Evolutionary conservation across 2,329 filamentous ascomycete species (phyloP), one percentile per base, ranked within the genome.

Genomic region (Penicillium brevicompactum): DNA sequence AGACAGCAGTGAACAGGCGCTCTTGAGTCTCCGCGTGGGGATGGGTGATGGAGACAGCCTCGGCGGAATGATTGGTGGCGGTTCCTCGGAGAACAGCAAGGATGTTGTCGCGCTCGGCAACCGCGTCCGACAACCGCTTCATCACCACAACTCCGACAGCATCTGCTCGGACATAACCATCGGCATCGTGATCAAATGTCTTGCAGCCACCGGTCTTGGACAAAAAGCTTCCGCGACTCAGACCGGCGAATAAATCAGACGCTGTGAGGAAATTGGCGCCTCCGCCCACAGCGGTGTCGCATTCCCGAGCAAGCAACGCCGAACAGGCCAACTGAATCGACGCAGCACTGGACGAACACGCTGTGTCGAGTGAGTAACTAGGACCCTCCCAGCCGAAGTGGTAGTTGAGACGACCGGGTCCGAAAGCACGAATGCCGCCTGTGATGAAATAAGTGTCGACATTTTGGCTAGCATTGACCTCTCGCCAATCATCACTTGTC

Each of bases 211-310:
- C 78, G 8, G 60, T 66, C 9, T 59, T 57, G 22, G 70, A 67
- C 5, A 71, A 56, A 46, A 72, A 72, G 43, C 70, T 64, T 3
- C 68, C 68, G 59, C 87, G 84, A 67, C 85, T 87, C 2, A 92
- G 78, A 62, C 87, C 88, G 8, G 24, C 24, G 5, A 87, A 81
- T 74, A 89, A 90, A 77, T 87, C 89, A 0, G 89, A 87, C 73
- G 91, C 91, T 46, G 89, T 92, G 74, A 92, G 80, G 13, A 72
- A 47, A 52, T 90, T 91, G 16, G 89, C 76, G 57, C 91, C 91
- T 55, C 91, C 90, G 2, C 89, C 88, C 32, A 92, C 85, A 1
- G 89, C 90, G 6, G 87, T 92, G 68, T 94, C 90, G 56, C 86
- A 89, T 61, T 94, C 90, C 45, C 85, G 84, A 7, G 84, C 83